Percentiles rank a stretch among this genome's conserved stretches.
Evolutionary conservation across 2,329 filamentous ascomycete genomes (phyloP).

Genomic region (Grosmannia clavigera): DNA sequence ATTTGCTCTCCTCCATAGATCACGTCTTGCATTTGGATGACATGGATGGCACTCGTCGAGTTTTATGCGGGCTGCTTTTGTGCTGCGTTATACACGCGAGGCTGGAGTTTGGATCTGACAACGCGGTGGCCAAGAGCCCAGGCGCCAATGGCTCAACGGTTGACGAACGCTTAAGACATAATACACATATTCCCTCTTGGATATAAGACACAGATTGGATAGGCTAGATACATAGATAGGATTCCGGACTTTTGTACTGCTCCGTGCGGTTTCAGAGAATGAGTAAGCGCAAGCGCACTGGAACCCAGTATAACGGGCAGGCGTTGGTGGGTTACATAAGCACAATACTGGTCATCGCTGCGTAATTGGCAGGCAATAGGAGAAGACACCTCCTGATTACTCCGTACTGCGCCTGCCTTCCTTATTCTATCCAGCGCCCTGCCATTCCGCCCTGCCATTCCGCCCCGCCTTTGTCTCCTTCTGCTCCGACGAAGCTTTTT

Average conservation of each 20-base stretch:
- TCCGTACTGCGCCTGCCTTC: neutral
- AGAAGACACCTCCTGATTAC: neutral
- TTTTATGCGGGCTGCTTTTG: conserved; percentile 11
- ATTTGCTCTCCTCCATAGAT: neutral
- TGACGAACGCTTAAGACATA: too few relatives aligned
- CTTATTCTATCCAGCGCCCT: neutral
- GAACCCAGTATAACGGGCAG: too few relatives aligned
- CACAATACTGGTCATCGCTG: neutral
- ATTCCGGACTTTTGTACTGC: too few relatives aligned
- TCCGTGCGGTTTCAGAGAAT: too few relatives aligned
- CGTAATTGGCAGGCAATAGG: neutral
- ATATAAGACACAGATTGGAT: neutral
- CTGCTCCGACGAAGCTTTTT: neutral
- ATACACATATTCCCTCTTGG: too few relatives aligned
- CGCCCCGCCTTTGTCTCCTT: neutral
- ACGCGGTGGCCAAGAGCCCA: too few relatives aligned
- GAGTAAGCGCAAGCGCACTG: too few relatives aligned
- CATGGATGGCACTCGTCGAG: neutral
- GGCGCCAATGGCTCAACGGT: too few relatives aligned
- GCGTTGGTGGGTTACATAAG: neutral
- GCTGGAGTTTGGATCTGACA: conserved; percentile 13
- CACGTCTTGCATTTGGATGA: neutral
- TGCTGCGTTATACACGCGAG: conserved; percentile 10
- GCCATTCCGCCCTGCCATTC: neutral
- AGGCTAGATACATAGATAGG: neutral